Evolutionary conservation across 345 rosid genomes (phyloP).

Genomic region (Linum trigynum): DNA sequence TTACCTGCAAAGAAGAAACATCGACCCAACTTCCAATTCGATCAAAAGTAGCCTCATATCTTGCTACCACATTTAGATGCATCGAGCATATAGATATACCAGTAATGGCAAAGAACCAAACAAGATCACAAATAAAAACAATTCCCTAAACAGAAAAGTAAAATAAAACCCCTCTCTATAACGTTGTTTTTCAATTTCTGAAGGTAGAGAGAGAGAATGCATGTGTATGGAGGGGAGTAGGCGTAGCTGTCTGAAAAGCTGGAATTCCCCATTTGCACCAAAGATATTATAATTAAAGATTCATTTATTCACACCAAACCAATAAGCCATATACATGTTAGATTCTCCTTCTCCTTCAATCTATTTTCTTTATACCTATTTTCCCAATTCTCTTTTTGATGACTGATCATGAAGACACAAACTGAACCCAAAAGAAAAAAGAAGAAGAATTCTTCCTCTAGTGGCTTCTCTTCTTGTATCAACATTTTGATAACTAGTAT

Average conservation of each 20-base stretch:
- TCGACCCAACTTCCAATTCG: not conserved
- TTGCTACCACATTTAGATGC: not conserved
- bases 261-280: conserved; percentile 25
- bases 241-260: conserved; percentile 30
- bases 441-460: not conserved
- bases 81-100: not conserved
- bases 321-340: conserved; percentile 25
- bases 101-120: not conserved
- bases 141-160: not conserved
- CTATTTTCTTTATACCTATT: not conserved
- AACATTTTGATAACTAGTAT: not conserved
- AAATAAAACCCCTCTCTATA: not conserved
- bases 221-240: conserved; percentile 22
- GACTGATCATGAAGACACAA: not conserved
- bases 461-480: conserved; percentile 1
- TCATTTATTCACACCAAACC: conserved; percentile 22
- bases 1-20: not conserved
- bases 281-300: conserved; percentile 25
- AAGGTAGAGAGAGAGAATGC: conserved; percentile 1
- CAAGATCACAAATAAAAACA: not conserved
- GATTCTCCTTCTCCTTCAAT: conserved; percentile 14
- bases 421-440: not conserved
- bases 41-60: not conserved
- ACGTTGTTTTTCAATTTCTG: conserved; percentile 2
- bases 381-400: not conserved